These are phyloP conservation scores for Tolypocladium sp. DNA, from an alignment of 2,329 filamentous ascomycete genomes.

Conservation along the genomic window DNA sequence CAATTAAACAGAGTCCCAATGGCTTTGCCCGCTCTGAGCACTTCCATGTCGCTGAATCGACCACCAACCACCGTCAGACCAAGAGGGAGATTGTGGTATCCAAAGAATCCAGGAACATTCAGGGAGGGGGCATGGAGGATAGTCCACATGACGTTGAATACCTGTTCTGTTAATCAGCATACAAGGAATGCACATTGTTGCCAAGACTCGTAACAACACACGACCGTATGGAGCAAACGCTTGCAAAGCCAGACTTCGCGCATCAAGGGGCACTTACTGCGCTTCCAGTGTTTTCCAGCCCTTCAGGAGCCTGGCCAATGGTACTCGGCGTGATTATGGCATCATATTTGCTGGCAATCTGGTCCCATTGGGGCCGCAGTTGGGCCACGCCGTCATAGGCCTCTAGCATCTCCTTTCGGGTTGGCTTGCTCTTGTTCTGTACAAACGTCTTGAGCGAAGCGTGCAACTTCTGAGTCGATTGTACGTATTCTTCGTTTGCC, in stretches of 20 bases:
- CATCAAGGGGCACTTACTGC: conserved; percentile 14
- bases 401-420: conserved; percentile 37
- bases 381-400: conserved; percentile 44
- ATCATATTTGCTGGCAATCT: conserved; percentile 38
- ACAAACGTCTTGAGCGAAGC: conserved; percentile 37
- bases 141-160: conserved; percentile 12
- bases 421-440: conserved; percentile 33
- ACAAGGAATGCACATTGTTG: conserved; percentile 24
- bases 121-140: conserved; percentile 51
- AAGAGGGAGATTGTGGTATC: conserved; percentile 44
- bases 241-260: too few relatives aligned
- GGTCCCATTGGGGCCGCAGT: conserved; percentile 45
- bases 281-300: conserved; percentile 42
- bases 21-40: conserved; percentile 31
- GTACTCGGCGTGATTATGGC: conserved; percentile 51
- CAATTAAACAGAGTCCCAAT: conserved; percentile 22
- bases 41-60: conserved; percentile 34
- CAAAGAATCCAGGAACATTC: conserved; percentile 55
- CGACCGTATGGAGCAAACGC: background rate
- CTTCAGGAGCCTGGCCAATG: conserved; percentile 48
- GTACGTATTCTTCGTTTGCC: conserved; percentile 38
- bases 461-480: conserved; percentile 24
- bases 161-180: conserved; percentile 16
- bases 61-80: conserved; percentile 44
- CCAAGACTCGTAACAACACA: background rate